Evolutionary conservation across 192 early-diverging fungal genomes (phyloP), one percentile per base, ranked within the genome.

Genomic region (Phlyctochytrium bullatum): DNA sequence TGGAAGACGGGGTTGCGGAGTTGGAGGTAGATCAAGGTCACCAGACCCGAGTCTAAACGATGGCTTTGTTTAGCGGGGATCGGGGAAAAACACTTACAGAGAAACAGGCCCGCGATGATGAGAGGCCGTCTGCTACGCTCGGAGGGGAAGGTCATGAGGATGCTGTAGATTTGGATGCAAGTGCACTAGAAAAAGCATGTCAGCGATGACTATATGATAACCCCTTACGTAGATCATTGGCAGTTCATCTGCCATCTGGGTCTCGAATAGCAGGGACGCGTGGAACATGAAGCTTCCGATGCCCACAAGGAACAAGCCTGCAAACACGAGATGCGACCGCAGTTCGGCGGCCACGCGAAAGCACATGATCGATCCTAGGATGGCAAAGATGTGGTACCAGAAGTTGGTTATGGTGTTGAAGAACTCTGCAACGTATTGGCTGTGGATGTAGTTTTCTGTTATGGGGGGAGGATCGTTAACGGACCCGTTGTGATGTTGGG

Each of bases 241-340:
- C 30, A 93, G 73, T 74, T 93, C 92, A 74, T 93, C 92, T 25
- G 84, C 71, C 53, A 92, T 80, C 72, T 92, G 91, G 82, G 84
- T 83, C 69, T 81, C 73, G 62, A 85, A 90, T 56, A 79, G 73
- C 40, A 93, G 73, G 2, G 90, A 90, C 80, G 86, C 89, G 72
- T 92, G 92, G 79, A 91, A 91, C 25, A 82, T 72, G 78, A 88
- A 91, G 57, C 86, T 88, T 34, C 91, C 90, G 35, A 87, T 67
- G 23, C 90, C 90, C 59, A 93, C 81, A 3, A 89, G 50, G 17
- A 86, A 64, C 58, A 92, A 77, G 12, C 73, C 83, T 4, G 80
- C 33, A 71, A 89, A 83, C 66, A 79, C 84, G n/a, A 87, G 17
- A 34, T 83, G 76, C 59, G 84, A 81, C 25, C 89, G 78, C 35